Evolutionary conservation across 1,139 yeast genomes (phyloP).

Genomic region (Nakaseomyces delphensis): DNA sequence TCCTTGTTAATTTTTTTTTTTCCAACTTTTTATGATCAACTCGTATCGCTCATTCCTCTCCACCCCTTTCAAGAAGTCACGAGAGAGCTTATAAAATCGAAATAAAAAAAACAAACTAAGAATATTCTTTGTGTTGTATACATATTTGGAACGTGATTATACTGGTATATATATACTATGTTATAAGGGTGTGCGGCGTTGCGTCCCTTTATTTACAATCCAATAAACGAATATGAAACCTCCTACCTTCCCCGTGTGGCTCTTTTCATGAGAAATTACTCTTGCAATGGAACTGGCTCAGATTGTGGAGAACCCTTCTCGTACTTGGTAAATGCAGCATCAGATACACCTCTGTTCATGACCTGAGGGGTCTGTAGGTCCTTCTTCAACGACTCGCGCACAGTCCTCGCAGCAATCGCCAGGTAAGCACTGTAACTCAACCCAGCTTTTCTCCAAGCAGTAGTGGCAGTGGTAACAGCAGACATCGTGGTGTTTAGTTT

Average conservation of each 20-base stretch:
- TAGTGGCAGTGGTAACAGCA: conserved; percentile 34
- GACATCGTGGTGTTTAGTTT: conserved; percentile 1
- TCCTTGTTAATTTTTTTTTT: too few species aligned
- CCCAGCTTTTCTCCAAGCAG: conserved; percentile 83
- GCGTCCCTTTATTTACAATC: too few species aligned
- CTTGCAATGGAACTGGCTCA: conserved; percentile 33
- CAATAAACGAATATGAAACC: conserved; percentile 5
- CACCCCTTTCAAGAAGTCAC: too few species aligned
- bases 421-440: conserved; percentile 80
- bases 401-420: conserved; percentile 82
- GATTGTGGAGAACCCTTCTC: conserved; percentile 50
- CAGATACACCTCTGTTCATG: conserved; percentile 59
- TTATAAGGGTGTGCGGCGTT: too few species aligned
- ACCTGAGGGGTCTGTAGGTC: conserved; percentile 72
- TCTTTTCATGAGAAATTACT: conserved; percentile 10
- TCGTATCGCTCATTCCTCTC: too few species aligned
- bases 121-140: too few species aligned
- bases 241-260: too few species aligned
- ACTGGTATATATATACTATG: too few species aligned
- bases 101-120: too few species aligned
- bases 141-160: too few species aligned
- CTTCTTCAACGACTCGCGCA: conserved; percentile 83
- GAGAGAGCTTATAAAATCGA: too few species aligned
- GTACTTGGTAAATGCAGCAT: conserved; percentile 66
- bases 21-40: too few species aligned